A percentile compares a stretch with the other conserved stretches of the same genome.
phyloP scores from a whole-genome alignment of 1,284 basidiomycete species.

The Puccinia horiana region DNA sequence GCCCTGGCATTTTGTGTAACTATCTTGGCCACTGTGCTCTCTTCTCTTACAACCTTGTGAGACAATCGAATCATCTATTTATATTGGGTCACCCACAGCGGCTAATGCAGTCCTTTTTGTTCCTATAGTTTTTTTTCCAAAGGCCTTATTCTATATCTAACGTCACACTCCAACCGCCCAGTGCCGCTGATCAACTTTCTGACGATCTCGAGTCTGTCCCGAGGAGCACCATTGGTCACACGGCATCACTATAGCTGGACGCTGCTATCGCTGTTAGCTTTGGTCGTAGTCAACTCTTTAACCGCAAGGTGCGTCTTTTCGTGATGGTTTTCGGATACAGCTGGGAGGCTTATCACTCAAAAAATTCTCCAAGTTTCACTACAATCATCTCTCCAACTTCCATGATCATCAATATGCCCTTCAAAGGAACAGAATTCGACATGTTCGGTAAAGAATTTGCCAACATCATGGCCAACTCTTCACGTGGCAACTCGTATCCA shows the following conservation, averaged over 20 bases:
- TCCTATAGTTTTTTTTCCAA: slow-evolving; percentile 28
- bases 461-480: background rate
- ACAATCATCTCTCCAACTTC: slow-evolving; percentile 26
- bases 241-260: slow-evolving; percentile 27
- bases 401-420: slow-evolving; percentile 9
- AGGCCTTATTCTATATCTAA: slow-evolving; percentile 28
- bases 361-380: background rate
- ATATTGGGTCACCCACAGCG: background rate
- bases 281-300: slow-evolving; percentile 20
- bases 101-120: background rate
- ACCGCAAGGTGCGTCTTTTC: slow-evolving; percentile 22
- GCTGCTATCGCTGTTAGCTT: slow-evolving; percentile 11
- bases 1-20: slow-evolving; percentile 15
- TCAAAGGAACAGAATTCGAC: slow-evolving; percentile 21
- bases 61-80: no score
- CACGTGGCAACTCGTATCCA: background rate
- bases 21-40: slow-evolving; percentile 17
- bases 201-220: slow-evolving; percentile 27
- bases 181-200: slow-evolving; percentile 23
- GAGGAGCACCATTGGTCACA: slow-evolving; percentile 21
- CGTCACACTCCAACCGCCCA: slow-evolving; percentile 18
- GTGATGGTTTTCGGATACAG: background rate
- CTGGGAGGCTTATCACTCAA: background rate
- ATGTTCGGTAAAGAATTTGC: background rate
- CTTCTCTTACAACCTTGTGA: slow-evolving; percentile 30